phyloP scores from a whole-genome alignment of 495 filamentous ascomycete species.

The Xylaria intraflava region DNA sequence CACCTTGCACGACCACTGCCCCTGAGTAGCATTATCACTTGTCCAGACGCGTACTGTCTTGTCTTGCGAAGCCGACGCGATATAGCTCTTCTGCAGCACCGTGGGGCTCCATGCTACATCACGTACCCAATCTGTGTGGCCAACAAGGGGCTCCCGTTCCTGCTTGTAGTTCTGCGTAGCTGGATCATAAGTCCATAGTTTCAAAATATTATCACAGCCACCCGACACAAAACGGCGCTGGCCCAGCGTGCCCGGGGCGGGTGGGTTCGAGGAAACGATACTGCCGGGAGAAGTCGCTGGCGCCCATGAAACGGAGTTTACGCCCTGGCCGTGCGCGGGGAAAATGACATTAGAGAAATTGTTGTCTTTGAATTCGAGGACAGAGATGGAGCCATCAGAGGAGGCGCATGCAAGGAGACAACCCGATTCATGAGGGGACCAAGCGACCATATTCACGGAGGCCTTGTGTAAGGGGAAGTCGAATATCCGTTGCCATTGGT shows the following conservation, averaged over 20 bases:
- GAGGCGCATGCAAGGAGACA: constrained; percentile 92
- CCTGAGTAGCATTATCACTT: constrained; percentile 50
- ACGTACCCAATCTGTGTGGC: constrained; percentile 95
- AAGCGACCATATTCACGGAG: constrained; percentile 90
- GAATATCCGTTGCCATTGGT: constrained; percentile 75
- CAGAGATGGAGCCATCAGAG: constrained; percentile 84
- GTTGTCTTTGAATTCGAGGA: constrained; percentile 95
- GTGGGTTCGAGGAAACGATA: constrained; percentile 60
- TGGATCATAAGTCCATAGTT: constrained; percentile 68
- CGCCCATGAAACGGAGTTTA: constrained; percentile 94
- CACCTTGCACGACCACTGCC: constrained; percentile 74
- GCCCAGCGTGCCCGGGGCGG: constrained; percentile 50
- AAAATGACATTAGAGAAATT: constrained; percentile 80
- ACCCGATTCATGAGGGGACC: constrained; percentile 93
- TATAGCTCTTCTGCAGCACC: constrained; percentile 89
- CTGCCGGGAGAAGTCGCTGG: constrained; percentile 73
- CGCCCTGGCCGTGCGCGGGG: constrained; percentile 83
- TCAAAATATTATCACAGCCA: constrained; percentile 85
- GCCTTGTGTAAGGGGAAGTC: constrained; percentile 88
- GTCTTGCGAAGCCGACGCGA: constrained; percentile 90
- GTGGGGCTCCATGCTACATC: constrained; percentile 96
- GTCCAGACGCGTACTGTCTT: constrained; percentile 98
- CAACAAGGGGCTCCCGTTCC: constrained; percentile 52
- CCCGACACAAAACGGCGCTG: constrained; percentile 83
- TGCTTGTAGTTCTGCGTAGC: constrained; percentile 44